Percentiles rank a stretch among this genome's conserved stretches.
Evolutionary conservation across 805 yeast species (phyloP).

Genomic region (Nakazawaea populi): DNA sequence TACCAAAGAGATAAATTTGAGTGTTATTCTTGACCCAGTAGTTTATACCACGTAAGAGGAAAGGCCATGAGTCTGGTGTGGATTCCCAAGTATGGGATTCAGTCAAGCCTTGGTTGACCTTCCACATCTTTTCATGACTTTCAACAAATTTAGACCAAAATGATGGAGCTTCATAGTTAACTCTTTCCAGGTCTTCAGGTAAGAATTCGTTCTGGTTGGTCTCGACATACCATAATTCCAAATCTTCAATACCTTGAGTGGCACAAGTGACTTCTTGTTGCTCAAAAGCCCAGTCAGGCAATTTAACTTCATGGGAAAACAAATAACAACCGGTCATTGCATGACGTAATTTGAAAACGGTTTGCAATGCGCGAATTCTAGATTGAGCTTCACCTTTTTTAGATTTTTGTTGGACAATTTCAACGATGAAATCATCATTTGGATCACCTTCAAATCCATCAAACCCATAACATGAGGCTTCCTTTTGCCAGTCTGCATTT

Average conservation of each 20-base stretch:
- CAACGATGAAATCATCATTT: slow-evolving; percentile 76
- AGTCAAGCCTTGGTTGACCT: slow-evolving; percentile 62
- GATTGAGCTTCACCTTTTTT: slow-evolving; percentile 45
- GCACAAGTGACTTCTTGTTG: slow-evolving; percentile 87
- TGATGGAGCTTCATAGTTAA: slow-evolving; percentile 46
- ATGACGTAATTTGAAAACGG: slow-evolving; percentile 69
- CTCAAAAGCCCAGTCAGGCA: slow-evolving; percentile 80
- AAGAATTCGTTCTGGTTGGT: slow-evolving; percentile 50
- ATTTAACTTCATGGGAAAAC: slow-evolving; percentile 67
- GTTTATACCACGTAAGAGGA: slow-evolving; percentile 70
- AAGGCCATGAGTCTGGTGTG: slow-evolving; percentile 69
- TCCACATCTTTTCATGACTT: slow-evolving; percentile 73
- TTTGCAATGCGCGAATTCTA: slow-evolving; percentile 57
- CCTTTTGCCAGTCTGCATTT: slow-evolving; percentile 75
- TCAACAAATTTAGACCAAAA: slow-evolving; percentile 60
- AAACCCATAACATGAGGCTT: slow-evolving; percentile 70
- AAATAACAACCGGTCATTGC: slow-evolving; percentile 76
- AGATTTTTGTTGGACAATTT: slow-evolving; percentile 54
- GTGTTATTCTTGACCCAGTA: slow-evolving; percentile 63
- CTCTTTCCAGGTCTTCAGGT: slow-evolving; percentile 36
- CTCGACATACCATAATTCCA: slow-evolving; percentile 72
- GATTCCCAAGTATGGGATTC: slow-evolving; percentile 70
- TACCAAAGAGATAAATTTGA: slow-evolving; percentile 70
- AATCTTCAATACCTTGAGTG: slow-evolving; percentile 53
- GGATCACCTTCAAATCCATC: slow-evolving; percentile 78